Percentiles rank a stretch among this genome's conserved stretches.
These are phyloP conservation scores for Helotiales sp. DNA, from an alignment of 2,329 filamentous ascomycete genomes.

Conservation along the genomic window DNA sequence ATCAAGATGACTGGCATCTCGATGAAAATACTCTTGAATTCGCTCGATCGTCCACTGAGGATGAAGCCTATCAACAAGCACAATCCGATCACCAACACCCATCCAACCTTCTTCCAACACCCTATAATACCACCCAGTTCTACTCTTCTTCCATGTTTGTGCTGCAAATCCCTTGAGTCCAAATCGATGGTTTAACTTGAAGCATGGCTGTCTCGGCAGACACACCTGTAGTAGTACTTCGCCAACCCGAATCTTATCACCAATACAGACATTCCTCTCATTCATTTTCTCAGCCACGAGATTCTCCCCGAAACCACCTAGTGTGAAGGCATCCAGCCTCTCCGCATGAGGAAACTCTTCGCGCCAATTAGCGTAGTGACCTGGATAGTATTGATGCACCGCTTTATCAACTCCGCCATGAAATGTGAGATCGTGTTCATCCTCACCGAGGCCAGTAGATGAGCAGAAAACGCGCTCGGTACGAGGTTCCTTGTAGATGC, in stretches of 20 bases:
- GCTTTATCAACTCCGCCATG: conserved; percentile 66
- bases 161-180: conserved; percentile 61
- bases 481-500: conserved; percentile 43
- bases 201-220: conserved; percentile 64
- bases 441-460: conserved; percentile 50
- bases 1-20: conserved; percentile 47
- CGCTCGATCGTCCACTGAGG: conserved; percentile 63
- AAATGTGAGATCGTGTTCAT: conserved; percentile 62
- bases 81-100: conserved; percentile 55
- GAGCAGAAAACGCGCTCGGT: conserved; percentile 20
- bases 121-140: conserved; percentile 68
- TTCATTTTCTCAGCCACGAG: conserved; percentile 58
- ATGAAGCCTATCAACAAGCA: conserved; percentile 53
- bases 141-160: conserved; percentile 53
- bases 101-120: conserved; percentile 57
- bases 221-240: conserved; percentile 56
- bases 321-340: conserved; percentile 44
- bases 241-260: conserved; percentile 55
- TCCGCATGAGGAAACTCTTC: conserved; percentile 51
- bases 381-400: conserved; percentile 55
- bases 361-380: conserved; percentile 58
- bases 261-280: conserved; percentile 65
- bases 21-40: conserved; percentile 62
- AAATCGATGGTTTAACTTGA: conserved; percentile 69
- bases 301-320: conserved; percentile 66